Evolutionary conservation across 345 rosid genomes (phyloP).

Genomic region (Orychophragmus violaceus): DNA sequence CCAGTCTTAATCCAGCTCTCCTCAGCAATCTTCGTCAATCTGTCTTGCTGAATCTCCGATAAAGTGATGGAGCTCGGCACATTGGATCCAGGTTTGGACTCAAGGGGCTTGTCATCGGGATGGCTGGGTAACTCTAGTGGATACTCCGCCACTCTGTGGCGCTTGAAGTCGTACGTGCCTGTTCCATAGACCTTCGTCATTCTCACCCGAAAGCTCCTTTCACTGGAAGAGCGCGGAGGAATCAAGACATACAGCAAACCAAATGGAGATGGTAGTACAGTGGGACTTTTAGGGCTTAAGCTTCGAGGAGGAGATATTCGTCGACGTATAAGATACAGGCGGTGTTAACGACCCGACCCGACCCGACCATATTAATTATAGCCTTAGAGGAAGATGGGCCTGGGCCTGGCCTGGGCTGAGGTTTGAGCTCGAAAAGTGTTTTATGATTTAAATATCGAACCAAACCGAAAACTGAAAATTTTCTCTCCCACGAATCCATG

Average conservation of each 20-base stretch:
- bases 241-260: too few relatives aligned
- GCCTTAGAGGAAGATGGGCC: too few relatives aligned
- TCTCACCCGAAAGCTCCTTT: conserved; percentile 14
- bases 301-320: background rate
- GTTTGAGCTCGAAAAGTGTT: background rate
- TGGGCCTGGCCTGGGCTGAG: background rate
- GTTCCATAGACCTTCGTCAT: conserved; percentile 95
- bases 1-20: conserved; percentile 69
- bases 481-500: conserved; percentile 25
- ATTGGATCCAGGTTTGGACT: conserved; percentile 53
- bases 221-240: too few relatives aligned
- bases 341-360: background rate
- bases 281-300: conserved; percentile 21
- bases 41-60: conserved; percentile 87
- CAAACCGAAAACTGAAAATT: background rate
- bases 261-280: background rate
- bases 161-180: conserved; percentile 95
- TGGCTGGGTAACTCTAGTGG: conserved; percentile 57
- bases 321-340: background rate
- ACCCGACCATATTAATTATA: background rate
- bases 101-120: conserved; percentile 45
- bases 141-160: conserved; percentile 96
- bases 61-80: conserved; percentile 78
- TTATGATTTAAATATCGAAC: background rate
- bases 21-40: conserved; percentile 67